Evolutionary conservation across 768 basidiomycete genomes (phyloP).

Genomic region (Galerina sulciceps): DNA sequence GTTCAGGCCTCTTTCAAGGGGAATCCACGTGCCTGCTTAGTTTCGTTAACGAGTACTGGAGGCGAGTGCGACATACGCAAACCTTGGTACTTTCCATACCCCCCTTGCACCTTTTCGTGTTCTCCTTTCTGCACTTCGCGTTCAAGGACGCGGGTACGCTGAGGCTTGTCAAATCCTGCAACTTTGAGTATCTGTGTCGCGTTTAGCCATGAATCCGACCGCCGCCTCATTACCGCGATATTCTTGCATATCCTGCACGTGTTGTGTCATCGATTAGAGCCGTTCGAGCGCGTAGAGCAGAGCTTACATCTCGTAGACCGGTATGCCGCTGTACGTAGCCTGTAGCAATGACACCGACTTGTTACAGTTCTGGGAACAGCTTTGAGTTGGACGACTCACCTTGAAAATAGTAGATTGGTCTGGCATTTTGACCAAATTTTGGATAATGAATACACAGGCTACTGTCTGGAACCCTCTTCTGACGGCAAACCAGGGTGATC

Average conservation of each 20-base stretch:
- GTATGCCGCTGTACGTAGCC: conserved; percentile 94
- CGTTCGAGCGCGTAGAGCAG: conserved; percentile 34
- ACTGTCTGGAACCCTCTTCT: neutral
- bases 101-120: conserved; percentile 99
- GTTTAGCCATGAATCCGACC: conserved; percentile 97
- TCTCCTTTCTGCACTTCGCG: conserved; percentile 98
- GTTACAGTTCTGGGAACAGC: conserved; percentile 22
- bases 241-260: conserved; percentile 88
- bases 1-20: conserved; percentile 84
- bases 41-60: conserved; percentile 13
- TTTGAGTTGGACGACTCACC: conserved; percentile 40
- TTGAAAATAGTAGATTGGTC: conserved; percentile 85
- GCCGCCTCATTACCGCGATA: conserved; percentile 96
- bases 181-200: conserved; percentile 99
- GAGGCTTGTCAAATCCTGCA: conserved; percentile 98
- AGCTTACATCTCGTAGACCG: conserved; percentile 89
- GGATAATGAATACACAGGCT: conserved; percentile 2
- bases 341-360: conserved; percentile 35
- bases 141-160: conserved; percentile 95
- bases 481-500: neutral
- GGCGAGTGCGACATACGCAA: conserved; percentile 26
- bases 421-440: conserved; percentile 53
- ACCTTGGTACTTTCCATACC: conserved; percentile 99
- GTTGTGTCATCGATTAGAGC: conserved; percentile 35
- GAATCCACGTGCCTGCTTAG: conserved; percentile 93